phyloP scores from a whole-genome alignment of 2,329 filamentous ascomycete genomes.

The Mycogone perniciosa region DNA sequence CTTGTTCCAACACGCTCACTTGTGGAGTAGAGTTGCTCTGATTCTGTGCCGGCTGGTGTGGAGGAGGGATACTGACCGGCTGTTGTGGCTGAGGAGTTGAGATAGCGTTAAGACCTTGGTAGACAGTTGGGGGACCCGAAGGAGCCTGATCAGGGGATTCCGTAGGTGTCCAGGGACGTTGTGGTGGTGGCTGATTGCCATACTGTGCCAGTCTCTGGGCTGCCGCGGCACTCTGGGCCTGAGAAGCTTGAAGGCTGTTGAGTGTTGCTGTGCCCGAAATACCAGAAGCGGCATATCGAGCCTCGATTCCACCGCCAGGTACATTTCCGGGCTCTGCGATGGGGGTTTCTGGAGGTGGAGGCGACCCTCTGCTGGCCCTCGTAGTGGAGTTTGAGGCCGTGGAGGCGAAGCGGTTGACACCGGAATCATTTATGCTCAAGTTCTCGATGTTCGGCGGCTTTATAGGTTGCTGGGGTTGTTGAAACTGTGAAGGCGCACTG shows the following conservation, averaged over 20 bases:
- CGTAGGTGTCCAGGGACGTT: slow-evolving; percentile 86
- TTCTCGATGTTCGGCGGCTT: slow-evolving; percentile 19
- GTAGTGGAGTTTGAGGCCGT: slow-evolving; percentile 93
- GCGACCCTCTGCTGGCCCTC: slow-evolving; percentile 83
- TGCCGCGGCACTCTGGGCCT: slow-evolving; percentile 67
- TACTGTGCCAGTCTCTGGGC: slow-evolving; percentile 78
- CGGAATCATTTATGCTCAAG: slow-evolving; percentile 34
- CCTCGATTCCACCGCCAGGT: slow-evolving; percentile 79
- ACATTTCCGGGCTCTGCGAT: slow-evolving; percentile 64
- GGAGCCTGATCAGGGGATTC: slow-evolving; percentile 80
- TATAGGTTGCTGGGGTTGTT: slow-evolving; percentile 9
- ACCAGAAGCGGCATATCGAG: slow-evolving; percentile 82
- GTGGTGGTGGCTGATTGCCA: slow-evolving; percentile 35
- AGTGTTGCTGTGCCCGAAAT: slow-evolving; percentile 82
- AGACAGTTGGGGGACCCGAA: slow-evolving; percentile 84
- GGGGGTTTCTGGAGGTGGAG: slow-evolving; percentile 90
- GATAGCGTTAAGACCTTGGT: slow-evolving; percentile 76
- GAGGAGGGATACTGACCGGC: slow-evolving; percentile 36
- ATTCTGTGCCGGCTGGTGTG: slow-evolving; percentile 30
- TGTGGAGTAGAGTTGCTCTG: slow-evolving; percentile 38
- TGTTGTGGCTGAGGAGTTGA: slow-evolving; percentile 41
- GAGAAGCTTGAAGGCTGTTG: slow-evolving; percentile 60
- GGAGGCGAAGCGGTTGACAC: slow-evolving; percentile 61
- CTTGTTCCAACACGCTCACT: slow-evolving; percentile 72
- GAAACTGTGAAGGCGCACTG: slow-evolving; percentile 19